These are phyloP conservation scores for Cryptomeria japonica DNA, from an alignment of 75 land plant species.

Conservation along the genomic window DNA sequence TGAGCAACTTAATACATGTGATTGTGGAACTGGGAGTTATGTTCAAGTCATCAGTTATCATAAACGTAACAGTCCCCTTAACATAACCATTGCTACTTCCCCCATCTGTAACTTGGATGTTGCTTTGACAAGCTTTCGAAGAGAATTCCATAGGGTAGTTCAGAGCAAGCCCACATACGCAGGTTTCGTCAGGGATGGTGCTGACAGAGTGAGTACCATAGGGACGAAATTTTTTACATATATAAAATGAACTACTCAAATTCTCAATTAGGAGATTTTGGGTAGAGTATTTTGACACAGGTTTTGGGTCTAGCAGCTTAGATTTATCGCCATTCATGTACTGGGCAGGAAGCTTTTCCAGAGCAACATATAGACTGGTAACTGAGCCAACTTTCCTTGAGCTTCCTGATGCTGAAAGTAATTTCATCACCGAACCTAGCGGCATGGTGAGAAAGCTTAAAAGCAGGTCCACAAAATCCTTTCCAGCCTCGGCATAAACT, in stretches of 20 bases:
- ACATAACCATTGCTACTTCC: constrained; percentile 22
- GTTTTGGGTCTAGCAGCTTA: neutral
- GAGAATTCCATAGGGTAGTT: neutral
- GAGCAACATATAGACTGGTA: constrained; percentile 30
- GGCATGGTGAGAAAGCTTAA: constrained; percentile 43
- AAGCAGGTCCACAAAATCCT: constrained; percentile 53
- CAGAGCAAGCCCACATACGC: neutral
- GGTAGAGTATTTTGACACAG: neutral
- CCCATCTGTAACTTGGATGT: neutral
- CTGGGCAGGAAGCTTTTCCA: constrained; percentile 16
- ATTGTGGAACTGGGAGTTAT: constrained; percentile 46
- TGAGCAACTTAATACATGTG: constrained; percentile 31
- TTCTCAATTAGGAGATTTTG: neutral
- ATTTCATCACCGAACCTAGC: constrained; percentile 25
- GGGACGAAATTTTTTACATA: neutral
- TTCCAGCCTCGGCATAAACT: constrained; percentile 44
- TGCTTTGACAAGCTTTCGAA: neutral
- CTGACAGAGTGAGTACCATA: neutral
- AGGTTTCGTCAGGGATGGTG: neutral
- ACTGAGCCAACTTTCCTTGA: constrained; percentile 22
- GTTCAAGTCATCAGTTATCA: constrained; percentile 47
- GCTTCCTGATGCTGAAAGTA: constrained; percentile 13
- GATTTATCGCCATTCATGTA: neutral
- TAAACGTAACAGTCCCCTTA: constrained; percentile 42
- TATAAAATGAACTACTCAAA: neutral